Conservation (phyloP, 2,329 filamentous ascomycete genomes). For the Colletotrichum sp. region DNA sequence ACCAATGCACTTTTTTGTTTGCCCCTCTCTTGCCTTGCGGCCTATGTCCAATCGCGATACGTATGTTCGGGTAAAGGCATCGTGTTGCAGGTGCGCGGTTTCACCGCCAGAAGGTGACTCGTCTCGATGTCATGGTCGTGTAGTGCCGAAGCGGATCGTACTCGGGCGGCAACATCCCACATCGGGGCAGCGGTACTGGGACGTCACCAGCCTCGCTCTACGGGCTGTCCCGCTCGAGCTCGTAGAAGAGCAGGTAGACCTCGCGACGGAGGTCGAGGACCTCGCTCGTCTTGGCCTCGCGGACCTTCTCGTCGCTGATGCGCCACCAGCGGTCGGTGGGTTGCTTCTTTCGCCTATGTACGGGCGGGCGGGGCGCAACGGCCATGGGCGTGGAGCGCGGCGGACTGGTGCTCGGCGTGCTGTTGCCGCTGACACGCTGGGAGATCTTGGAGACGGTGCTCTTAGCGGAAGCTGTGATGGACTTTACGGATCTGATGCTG, state of each 20-base stretch:
- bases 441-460: conserved; percentile 57
- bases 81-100: not conserved
- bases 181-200: not conserved
- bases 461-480: conserved; percentile 60
- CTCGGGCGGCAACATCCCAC: conserved; percentile 5
- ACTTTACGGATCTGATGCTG: conserved; percentile 61
- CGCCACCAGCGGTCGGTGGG: conserved; percentile 89
- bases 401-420: conserved; percentile 21
- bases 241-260: conserved; percentile 96
- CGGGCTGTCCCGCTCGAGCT: conserved; percentile 65
- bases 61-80: not conserved
- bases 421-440: conserved; percentile 34
- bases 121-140: not conserved
- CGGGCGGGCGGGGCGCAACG: conserved; percentile 16
- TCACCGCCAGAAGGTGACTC: conserved; percentile 4
- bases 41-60: not conserved
- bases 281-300: conserved; percentile 90
- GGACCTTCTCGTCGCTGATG: conserved; percentile 96
- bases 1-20: conserved; percentile 5
- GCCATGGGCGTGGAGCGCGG: conserved; percentile 25
- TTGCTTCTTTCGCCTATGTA: conserved; percentile 54
- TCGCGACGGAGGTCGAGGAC: conserved; percentile 94
- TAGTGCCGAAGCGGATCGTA: conserved; percentile 5
- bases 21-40: not conserved
- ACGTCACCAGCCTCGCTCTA: conserved; percentile 23